Base-by-base conservation (phyloP, 805 yeast genomes). In the Wickerhamiella shivajii region DNA sequence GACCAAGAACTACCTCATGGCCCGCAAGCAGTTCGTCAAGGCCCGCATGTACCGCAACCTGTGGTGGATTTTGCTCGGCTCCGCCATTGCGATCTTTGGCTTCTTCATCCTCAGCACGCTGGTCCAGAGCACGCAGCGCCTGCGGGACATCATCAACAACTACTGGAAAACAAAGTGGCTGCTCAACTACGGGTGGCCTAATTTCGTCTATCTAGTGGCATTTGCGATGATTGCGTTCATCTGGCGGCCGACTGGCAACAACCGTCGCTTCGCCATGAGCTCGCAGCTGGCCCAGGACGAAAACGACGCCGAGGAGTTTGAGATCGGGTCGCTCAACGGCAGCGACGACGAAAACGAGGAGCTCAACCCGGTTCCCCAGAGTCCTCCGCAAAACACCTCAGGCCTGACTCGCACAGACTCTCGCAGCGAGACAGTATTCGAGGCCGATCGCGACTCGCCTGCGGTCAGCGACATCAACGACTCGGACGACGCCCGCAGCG, bases 161-260 rank as follows among this genome's bases (percentile, higher is more conserved):
- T 77, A 80, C 52, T 90, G 98, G 98, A 80, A 85, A 57, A 70
- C 81, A 28, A 71, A 92, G 49, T 85, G 81, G 62, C 83, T 90
- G 48, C 57, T 83, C 34, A 67, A 77, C 28, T 95, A 87, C 46
- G 92, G 93, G 61, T 85, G 97, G 95, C 93, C 95, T 24, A 75
- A 93, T 31, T 67, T 83, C 31, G 76, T 84, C 10, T 90, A 83
- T 59, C 81, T 79, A 50, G 57, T 75, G 30, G 85, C 85, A 24
- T 85, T 90, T 53, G 68, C 77, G 47, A 70, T 84, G 7, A 66
- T 90, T 42, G 80, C 94, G 4, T 71, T 84, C 61, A 69, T 90
- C 42, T 90, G 98, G 98, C 76, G 98, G 56, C 99, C 99, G 34
- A 87, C 96, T 0, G 90, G 78, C 45, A 83, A 93, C 25, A 84